These are phyloP conservation scores for Urochloa ruziziensis DNA, from an alignment of 176 grass and related monocot genomes.

Conservation along the genomic window DNA sequence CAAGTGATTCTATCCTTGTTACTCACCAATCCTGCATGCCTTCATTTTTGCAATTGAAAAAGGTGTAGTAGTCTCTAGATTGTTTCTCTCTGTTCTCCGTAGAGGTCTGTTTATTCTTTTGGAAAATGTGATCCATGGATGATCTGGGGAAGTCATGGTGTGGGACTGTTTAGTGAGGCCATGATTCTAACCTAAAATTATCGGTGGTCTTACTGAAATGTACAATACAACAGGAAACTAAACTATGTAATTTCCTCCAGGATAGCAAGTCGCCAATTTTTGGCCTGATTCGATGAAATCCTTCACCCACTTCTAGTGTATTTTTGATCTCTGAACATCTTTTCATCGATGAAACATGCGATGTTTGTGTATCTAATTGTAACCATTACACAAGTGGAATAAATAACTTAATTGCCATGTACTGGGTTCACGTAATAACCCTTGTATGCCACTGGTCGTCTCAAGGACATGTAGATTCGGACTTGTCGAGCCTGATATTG, in stretches of 20 bases:
- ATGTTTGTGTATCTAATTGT: not conserved
- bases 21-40: slow-evolving; percentile 7
- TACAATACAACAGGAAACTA: slow-evolving; percentile 37
- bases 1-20: slow-evolving; percentile 23
- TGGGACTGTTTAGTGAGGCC: slow-evolving; percentile 11
- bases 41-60: slow-evolving; percentile 38
- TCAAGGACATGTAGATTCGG: too few species aligned
- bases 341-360: not conserved
- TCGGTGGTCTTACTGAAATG: slow-evolving; percentile 32
- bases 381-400: not conserved
- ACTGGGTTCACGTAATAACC: too few species aligned
- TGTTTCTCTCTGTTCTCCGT: slow-evolving; percentile 21
- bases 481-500: not conserved
- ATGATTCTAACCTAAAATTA: slow-evolving; percentile 31
- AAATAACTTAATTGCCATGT: not conserved
- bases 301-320: not conserved
- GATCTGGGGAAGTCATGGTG: slow-evolving; percentile 12
- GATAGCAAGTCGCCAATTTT: slow-evolving; percentile 13
- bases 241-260: slow-evolving; percentile 23
- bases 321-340: not conserved
- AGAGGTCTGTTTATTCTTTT: slow-evolving; percentile 55
- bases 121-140: slow-evolving; percentile 5
- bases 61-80: slow-evolving; percentile 35
- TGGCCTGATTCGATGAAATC: not conserved
- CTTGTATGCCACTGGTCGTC: too few species aligned